These are phyloP conservation scores for Plantago coronopus DNA, from an alignment of 305 asterid species.

Conservation along the genomic window DNA sequence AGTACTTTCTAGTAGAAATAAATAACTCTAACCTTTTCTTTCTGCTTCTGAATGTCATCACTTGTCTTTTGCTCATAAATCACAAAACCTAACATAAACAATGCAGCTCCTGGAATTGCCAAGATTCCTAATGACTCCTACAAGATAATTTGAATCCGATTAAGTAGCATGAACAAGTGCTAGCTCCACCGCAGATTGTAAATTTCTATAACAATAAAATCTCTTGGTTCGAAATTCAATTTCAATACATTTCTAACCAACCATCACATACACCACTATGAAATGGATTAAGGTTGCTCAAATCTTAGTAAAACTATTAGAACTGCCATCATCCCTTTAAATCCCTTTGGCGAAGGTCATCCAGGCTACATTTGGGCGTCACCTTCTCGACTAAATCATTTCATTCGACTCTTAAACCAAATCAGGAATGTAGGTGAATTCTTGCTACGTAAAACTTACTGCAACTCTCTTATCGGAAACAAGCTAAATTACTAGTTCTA, in stretches of 20 bases:
- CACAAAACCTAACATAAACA: slow-evolving; percentile 46
- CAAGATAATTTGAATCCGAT: neutral
- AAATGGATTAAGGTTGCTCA: no score
- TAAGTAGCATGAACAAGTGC: neutral
- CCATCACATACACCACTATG: no score
- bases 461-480: no score
- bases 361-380: neutral
- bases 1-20: neutral
- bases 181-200: no score
- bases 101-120: slow-evolving; percentile 42
- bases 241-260: no score
- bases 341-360: no score
- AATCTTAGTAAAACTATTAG: no score
- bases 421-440: no score
- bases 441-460: no score
- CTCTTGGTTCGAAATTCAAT: no score
- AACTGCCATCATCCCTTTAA: no score
- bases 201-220: neutral
- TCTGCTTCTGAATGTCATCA: slow-evolving; percentile 26
- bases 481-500: no score
- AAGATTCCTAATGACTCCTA: slow-evolving; percentile 48
- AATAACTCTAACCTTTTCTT: slow-evolving; percentile 29
- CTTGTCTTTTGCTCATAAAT: slow-evolving; percentile 36
- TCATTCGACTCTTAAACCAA: neutral
- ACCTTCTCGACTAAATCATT: neutral